These are phyloP conservation scores for Dendrobium huoshanense DNA, from an alignment of 106 monocot genomes.

Conservation along the genomic window DNA sequence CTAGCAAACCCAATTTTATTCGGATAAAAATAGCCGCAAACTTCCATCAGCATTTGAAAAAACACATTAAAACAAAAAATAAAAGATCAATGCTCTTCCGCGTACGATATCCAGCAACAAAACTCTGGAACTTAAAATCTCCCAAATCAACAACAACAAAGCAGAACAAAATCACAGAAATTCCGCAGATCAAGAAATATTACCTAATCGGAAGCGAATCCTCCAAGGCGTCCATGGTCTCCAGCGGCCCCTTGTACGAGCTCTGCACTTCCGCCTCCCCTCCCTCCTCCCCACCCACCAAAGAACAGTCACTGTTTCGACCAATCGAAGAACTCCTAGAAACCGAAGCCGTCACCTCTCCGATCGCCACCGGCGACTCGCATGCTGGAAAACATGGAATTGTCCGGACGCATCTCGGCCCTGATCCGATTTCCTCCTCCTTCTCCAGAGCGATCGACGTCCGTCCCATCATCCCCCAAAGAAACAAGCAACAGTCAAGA, in stretches of 20 bases:
- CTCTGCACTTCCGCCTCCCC: conserved; percentile 68
- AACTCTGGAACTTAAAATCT: neutral
- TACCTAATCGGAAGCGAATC: conserved; percentile 63
- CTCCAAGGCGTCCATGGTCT: conserved; percentile 59
- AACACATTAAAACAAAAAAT: neutral
- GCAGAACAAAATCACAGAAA: neutral
- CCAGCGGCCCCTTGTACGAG: conserved; percentile 46
- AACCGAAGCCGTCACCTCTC: conserved; percentile 9
- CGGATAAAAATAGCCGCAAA: neutral
- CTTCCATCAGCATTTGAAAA: neutral
- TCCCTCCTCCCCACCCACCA: conserved; percentile 23
- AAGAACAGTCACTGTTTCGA: conserved; percentile 43
- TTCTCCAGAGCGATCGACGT: conserved; percentile 36
- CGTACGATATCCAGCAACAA: neutral
- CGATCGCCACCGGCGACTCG: conserved; percentile 3
- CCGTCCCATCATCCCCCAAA: conserved; percentile 3
- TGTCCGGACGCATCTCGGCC: conserved; percentile 10
- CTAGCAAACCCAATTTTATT: neutral
- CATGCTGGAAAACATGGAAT: conserved; percentile 7
- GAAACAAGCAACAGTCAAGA: too few species aligned
- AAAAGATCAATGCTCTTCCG: too few species aligned
- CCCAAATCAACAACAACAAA: neutral
- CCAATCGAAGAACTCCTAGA: conserved; percentile 69
- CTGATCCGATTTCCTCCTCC: conserved; percentile 7
- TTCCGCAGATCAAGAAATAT: neutral